These are phyloP conservation scores for Bipolaris victoriae DNA, from an alignment of 2,329 filamentous ascomycete species.

Conservation along the genomic window DNA sequence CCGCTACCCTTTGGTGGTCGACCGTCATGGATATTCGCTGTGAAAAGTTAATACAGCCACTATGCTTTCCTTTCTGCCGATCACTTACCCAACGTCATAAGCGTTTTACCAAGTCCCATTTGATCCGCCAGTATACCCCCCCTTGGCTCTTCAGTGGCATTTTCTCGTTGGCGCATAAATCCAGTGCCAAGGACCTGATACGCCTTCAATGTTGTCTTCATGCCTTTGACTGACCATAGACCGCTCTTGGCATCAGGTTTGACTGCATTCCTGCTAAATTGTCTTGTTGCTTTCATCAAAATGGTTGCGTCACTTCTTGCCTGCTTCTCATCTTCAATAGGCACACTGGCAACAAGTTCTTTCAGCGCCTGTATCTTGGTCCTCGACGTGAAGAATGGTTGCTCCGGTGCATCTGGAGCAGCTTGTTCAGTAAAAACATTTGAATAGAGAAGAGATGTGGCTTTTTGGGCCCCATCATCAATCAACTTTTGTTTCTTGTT, in stretches of 20 bases:
- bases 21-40: constrained; percentile 54
- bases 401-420: constrained; percentile 24
- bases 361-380: no score
- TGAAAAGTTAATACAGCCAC: not conserved
- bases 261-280: constrained; percentile 49
- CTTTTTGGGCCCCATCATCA: constrained; percentile 26
- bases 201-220: constrained; percentile 54
- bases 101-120: constrained; percentile 53
- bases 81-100: constrained; percentile 46
- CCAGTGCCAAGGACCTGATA: constrained; percentile 60
- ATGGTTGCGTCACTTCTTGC: constrained; percentile 45
- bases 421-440: constrained; percentile 46
- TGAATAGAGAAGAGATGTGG: constrained; percentile 33
- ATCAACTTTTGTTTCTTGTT: constrained; percentile 27
- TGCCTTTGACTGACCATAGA: constrained; percentile 55
- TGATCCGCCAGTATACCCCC: constrained; percentile 53
- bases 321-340: constrained; percentile 42
- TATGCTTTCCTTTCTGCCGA: no score
- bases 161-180: constrained; percentile 63
- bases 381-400: constrained; percentile 21
- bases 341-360: constrained; percentile 49
- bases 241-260: constrained; percentile 38
- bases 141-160: constrained; percentile 39
- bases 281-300: constrained; percentile 49
- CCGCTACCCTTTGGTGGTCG: constrained; percentile 14